A percentile compares a stretch with the other conserved stretches of the same genome.
These are phyloP conservation scores for Cladosporium cucumerinum DNA, from an alignment of 2,329 filamentous ascomycete species.

Conservation along the genomic window DNA sequence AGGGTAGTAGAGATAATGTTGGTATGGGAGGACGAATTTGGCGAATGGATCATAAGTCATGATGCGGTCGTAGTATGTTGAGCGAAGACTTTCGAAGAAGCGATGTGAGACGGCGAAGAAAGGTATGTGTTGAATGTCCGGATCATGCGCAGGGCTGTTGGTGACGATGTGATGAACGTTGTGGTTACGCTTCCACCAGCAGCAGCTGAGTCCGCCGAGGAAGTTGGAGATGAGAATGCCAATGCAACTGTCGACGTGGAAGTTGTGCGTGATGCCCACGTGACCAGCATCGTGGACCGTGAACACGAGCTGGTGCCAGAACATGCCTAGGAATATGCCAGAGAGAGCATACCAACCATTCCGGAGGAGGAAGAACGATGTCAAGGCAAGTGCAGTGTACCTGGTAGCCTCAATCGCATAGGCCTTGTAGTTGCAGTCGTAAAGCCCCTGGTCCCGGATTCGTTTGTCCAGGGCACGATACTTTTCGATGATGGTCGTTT, in stretches of 20 bases:
- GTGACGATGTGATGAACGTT: constrained; percentile 97
- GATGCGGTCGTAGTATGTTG: constrained; percentile 63
- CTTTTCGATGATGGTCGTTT: constrained; percentile 71
- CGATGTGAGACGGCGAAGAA: constrained; percentile 65
- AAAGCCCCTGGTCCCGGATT: constrained; percentile 72
- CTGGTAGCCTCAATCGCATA: constrained; percentile 73
- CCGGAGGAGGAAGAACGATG: constrained; percentile 53
- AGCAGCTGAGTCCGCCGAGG: constrained; percentile 80
- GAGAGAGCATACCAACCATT: constrained; percentile 53
- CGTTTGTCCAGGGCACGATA: constrained; percentile 75
- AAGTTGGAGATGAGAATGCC: constrained; percentile 90
- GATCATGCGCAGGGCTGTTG: constrained; percentile 91
- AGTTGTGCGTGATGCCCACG: constrained; percentile 94
- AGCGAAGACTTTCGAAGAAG: constrained; percentile 62
- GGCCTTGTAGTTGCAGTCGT: constrained; percentile 75
- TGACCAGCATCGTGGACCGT: constrained; percentile 93
- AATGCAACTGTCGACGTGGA: constrained; percentile 76
- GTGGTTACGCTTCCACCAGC: constrained; percentile 97
- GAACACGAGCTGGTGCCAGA: constrained; percentile 96
- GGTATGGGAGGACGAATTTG: constrained; percentile 57
- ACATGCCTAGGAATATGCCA: constrained; percentile 70
- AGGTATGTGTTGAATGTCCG: constrained; percentile 78
- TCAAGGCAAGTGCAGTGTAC: constrained; percentile 64
- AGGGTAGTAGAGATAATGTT: constrained; percentile 67
- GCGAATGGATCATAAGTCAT: constrained; percentile 63